A percentile compares a stretch with the other conserved stretches of the same genome.
These are phyloP conservation scores for Rhizophora mangle DNA, from an alignment of 345 rosid species.

Conservation along the genomic window DNA sequence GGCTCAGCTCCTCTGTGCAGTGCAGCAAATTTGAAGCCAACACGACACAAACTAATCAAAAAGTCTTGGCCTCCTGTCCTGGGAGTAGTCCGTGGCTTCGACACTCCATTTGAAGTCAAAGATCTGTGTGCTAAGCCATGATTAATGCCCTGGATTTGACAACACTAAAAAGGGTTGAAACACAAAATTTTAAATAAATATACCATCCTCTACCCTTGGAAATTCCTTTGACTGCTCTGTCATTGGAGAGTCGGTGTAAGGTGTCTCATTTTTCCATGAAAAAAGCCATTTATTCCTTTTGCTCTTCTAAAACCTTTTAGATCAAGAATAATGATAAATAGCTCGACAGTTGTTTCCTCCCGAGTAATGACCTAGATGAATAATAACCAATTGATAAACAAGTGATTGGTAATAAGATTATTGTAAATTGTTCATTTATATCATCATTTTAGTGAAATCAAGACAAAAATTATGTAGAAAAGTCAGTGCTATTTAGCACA, in stretches of 20 bases:
- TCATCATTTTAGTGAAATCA: too few species aligned
- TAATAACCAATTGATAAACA: too few species aligned
- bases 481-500: too few species aligned
- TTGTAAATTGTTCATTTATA: too few species aligned
- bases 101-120: neutral
- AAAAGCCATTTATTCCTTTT: neutral
- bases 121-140: slow-evolving; percentile 12
- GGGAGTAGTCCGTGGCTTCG: slow-evolving; percentile 3
- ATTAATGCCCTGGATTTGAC: slow-evolving; percentile 40
- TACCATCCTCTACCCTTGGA: slow-evolving; percentile 22
- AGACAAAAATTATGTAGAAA: too few species aligned
- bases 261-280: slow-evolving; percentile 3
- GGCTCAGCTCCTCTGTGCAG: neutral
- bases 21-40: neutral
- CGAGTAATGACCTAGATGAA: too few species aligned
- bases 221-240: slow-evolving; percentile 37
- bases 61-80: neutral
- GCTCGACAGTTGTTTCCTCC: neutral
- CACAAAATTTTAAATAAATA: neutral
- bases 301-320: too few species aligned
- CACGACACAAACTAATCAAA: neutral
- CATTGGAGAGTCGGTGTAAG: slow-evolving; percentile 13
- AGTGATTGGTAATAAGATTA: too few species aligned
- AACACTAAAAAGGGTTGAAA: slow-evolving; percentile 31
- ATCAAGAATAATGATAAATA: neutral